Evolutionary conservation across 2,329 filamentous ascomycete genomes (phyloP), one percentile per base, ranked within the genome.

Genomic region (Penicillium sumatraense): DNA sequence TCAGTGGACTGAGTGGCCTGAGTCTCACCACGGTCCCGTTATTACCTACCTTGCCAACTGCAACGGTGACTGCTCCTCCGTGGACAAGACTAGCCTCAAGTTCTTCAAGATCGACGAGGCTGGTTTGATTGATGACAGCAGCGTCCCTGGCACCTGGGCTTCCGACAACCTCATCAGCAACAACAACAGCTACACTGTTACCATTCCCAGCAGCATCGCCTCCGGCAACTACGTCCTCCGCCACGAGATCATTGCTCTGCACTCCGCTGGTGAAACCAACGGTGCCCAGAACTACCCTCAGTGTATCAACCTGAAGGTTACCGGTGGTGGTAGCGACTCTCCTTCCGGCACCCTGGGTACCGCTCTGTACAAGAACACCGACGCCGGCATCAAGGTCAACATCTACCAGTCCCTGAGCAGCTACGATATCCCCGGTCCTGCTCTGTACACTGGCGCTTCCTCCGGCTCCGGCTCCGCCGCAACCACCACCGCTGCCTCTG

Each of bases 1-100:
- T 46, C 79, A 84, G 64, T 89, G 87, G 87, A 83, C 79, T 54
- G 75, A 76, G 14, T 90, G 87, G 87, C 86, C 87, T n/a, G 77
- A 81, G 9, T 81, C 79, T 51, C 84, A 90, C 75, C 79, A 86
- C 60, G 85, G 85, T 2, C 86, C 86, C 11, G 81, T 89, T 63
- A 79, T 89, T 59, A 82, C 82, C 69, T 89, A 88, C 75, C 74
- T 88, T 14, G 86, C 86, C 52, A 79, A 79, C 63, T 86, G 83
- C 73, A 73, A 80, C 50, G 83, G 81, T 20, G 80, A 85, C 69
- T 87, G 83, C 70, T 75, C 80, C 33, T 69, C 70, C 0, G 83
- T 81, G 53, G 80, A 83, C 70, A 83, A 84, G 71, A 73, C 70
- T 2, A 66, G 73, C 5, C 78, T 88, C 26, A 71, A 82, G 60